Base-by-base conservation (phyloP, 2,329 filamentous ascomycete genomes). In the Juglanconis sp. region DNA sequence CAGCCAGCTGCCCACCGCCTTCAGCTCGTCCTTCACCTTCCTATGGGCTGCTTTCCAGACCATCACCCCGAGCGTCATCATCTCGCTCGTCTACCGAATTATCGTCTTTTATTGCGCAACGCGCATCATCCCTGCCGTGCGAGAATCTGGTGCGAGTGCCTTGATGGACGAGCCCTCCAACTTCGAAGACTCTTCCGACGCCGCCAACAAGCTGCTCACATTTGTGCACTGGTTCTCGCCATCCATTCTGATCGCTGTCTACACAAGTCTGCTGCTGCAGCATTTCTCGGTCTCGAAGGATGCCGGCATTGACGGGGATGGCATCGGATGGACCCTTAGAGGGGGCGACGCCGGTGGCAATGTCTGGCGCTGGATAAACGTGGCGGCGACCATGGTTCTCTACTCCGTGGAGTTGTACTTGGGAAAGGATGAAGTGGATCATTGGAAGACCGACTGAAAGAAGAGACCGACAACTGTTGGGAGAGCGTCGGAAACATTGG, bases 41-140 rank as follows among this genome's bases (percentile, higher is more conserved):
- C 85, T 97, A 66, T 87, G 93, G 61, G 93, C 94, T 10, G 95
- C 95, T 30, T 90, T 98, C 71, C 92, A 95, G 75, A 96, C 94
- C 47, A 95, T 98, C 67, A 97, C 94, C 0, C 92, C 95, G 0
- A 96, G 92, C 1, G 93, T 98, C 64, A 90, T 99, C 75, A 96
- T 98, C 65, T 97, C 93, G 1, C 85, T 99, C 48, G 87, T 91
- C 35, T 99, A 97, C 74, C 90, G 95, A 55, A 88, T 96, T 46
- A 90, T 96, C 66, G 95, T 98, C 57, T 92, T 98, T 72, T 98
- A 98, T 75, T 92, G 92, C 61, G 93, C 93, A 30, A 96, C 93
- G 5, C 88, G 94, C 60, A 98, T 99, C 72, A 97, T 99, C 60
- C 95, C 95, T 0, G 93, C 93, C 1, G 88, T 99, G 11, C 87